Conservation (phyloP, 768 basidiomycete species). For the Rhodotorula kratochvilovae region DNA sequence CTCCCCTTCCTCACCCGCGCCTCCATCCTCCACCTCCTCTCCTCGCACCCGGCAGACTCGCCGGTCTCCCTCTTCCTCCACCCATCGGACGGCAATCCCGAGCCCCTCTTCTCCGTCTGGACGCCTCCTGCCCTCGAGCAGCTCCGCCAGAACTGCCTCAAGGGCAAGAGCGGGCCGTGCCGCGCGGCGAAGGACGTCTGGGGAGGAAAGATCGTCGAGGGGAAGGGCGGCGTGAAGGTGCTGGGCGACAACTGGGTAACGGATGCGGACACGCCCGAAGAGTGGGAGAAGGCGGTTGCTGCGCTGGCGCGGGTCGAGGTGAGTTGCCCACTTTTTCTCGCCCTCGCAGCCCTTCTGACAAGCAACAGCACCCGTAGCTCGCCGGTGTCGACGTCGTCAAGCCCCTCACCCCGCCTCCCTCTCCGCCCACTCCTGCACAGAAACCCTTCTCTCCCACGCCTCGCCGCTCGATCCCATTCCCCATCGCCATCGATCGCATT, state of each 20-base stretch:
- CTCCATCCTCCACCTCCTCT: conserved; percentile 25
- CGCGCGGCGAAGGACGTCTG: conserved; percentile 33
- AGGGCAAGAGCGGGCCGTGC: conserved; percentile 38
- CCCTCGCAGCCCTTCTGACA: too few relatives aligned
- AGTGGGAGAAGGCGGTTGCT: conserved; percentile 28
- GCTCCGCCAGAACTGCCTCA: conserved; percentile 27
- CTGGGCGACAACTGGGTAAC: conserved; percentile 24
- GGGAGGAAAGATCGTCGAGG: conserved; percentile 17
- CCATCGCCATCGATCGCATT: not conserved
- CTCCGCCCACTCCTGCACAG: not conserved
- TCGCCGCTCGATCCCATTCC: not conserved
- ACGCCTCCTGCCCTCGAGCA: conserved; percentile 30
- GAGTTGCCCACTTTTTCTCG: not conserved
- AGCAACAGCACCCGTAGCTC: too few relatives aligned
- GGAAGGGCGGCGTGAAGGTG: conserved; percentile 26
- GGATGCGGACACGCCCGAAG: conserved; percentile 40
- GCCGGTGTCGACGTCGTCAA: too few relatives aligned
- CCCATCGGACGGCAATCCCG: conserved; percentile 36
- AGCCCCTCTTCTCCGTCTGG: conserved; percentile 40
- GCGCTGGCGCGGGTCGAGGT: not conserved
- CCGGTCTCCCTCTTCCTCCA: conserved; percentile 39
- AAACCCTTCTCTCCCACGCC: not conserved
- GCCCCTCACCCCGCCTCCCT: not conserved
- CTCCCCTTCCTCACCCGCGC: conserved; percentile 31
- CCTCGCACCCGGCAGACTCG: not conserved